Conservation (phyloP, 495 filamentous ascomycete species). For the Xylaria castorea region DNA sequence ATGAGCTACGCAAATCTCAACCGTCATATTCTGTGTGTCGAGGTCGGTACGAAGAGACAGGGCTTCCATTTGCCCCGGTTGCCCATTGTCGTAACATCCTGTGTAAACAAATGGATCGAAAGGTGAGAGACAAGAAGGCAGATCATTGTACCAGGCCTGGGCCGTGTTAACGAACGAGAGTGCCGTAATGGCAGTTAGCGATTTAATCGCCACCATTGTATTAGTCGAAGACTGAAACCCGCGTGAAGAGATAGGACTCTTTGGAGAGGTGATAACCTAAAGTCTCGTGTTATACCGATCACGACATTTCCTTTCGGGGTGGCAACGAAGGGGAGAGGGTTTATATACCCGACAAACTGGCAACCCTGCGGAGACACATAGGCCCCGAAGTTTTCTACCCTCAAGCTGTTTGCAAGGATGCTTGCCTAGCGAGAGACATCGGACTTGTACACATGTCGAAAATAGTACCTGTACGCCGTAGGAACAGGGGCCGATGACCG, state of each 20-base stretch:
- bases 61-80: constrained; percentile 39
- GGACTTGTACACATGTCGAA: constrained; percentile 9
- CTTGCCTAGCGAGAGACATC: not conserved
- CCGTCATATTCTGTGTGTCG: constrained; percentile 52
- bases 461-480: constrained; percentile 9
- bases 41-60: constrained; percentile 50
- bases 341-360: constrained; percentile 13
- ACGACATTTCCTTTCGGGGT: not conserved
- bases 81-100: constrained; percentile 56
- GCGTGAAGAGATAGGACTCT: not conserved
- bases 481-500: not conserved
- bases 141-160: constrained; percentile 45
- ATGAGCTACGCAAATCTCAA: constrained; percentile 57
- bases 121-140: constrained; percentile 48
- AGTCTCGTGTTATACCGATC: constrained; percentile 14
- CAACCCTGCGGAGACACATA: not conserved
- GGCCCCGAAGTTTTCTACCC: not conserved
- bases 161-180: constrained; percentile 40
- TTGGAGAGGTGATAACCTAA: not conserved
- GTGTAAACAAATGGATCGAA: constrained; percentile 59
- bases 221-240: not conserved
- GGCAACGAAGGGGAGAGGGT: constrained; percentile 12
- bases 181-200: constrained; percentile 40
- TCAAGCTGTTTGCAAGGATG: constrained; percentile 8
- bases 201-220: constrained; percentile 22